Evolutionary conservation across 345 rosid species (phyloP).

Genomic region (Eucalyptus coolabah): DNA sequence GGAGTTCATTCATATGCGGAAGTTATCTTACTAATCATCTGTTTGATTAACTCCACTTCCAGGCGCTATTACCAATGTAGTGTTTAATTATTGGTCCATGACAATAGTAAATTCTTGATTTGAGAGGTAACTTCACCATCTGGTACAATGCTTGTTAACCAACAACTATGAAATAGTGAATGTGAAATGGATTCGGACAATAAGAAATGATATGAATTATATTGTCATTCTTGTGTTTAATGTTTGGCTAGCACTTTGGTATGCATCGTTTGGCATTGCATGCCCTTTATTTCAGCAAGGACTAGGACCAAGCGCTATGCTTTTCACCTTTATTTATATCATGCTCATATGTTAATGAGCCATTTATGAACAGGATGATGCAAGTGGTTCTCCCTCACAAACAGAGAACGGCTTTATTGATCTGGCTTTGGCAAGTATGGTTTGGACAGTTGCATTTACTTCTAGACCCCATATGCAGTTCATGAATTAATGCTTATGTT

Average conservation of each 20-base stretch:
- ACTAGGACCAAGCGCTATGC: neutral
- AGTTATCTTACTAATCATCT: neutral
- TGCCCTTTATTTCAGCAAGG: neutral
- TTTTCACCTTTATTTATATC: neutral
- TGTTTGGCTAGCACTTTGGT: neutral
- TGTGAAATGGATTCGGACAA: neutral
- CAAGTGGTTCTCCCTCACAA: slow-evolving; percentile 17
- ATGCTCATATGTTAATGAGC: slow-evolving; percentile 12
- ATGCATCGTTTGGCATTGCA: neutral
- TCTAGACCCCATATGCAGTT: neutral
- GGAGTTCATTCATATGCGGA: neutral
- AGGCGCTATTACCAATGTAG: neutral
- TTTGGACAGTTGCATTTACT: neutral
- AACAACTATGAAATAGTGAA: neutral
- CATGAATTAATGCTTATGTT: neutral
- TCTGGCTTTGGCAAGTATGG: slow-evolving; percentile 64
- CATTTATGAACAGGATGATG: slow-evolving; percentile 41
- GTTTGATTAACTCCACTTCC: neutral
- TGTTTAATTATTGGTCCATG: neutral
- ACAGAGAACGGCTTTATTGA: slow-evolving; percentile 39
- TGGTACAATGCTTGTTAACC: neutral
- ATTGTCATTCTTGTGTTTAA: neutral
- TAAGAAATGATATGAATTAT: neutral
- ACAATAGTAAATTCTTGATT: neutral
- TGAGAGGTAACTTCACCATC: neutral